Evolutionary conservation across 1,284 basidiomycete genomes (phyloP).

Genomic region (Boletus semigastroideus): DNA sequence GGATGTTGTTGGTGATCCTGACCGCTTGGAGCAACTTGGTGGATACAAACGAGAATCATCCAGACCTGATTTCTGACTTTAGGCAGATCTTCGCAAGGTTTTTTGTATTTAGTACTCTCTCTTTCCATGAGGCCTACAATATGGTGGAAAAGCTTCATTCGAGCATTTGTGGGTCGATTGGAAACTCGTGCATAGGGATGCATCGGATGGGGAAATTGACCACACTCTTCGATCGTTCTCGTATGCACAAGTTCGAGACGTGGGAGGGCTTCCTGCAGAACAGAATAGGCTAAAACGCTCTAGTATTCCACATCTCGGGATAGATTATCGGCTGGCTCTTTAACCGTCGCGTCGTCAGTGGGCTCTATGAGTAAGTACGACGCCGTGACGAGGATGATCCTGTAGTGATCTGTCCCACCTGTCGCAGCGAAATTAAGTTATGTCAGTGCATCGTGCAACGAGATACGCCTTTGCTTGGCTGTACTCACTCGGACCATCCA

Average conservation of each 20-base stretch:
- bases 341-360: not conserved
- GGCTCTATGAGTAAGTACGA: constrained; percentile 4
- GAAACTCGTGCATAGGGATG: constrained; percentile 3
- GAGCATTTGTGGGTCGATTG: constrained; percentile 3
- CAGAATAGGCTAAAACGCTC: not conserved
- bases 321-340: constrained; percentile 7
- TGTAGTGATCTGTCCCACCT: not conserved
- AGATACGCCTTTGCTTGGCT: not conserved
- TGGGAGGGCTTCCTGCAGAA: constrained; percentile 4
- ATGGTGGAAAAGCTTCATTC: constrained; percentile 8
- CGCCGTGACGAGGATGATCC: constrained; percentile 3
- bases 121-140: constrained; percentile 6
- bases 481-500: not conserved
- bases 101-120: constrained; percentile 2
- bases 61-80: constrained; percentile 11
- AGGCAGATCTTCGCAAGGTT: not conserved
- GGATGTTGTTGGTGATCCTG: constrained; percentile 8
- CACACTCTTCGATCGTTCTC: constrained; percentile 3
- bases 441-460: no score
- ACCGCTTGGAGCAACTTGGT: constrained; percentile 9
- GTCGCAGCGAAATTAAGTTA: constrained; percentile 3
- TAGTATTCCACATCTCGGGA: not conserved
- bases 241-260: constrained; percentile 3
- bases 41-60: constrained; percentile 10
- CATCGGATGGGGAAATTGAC: no score